These are phyloP conservation scores for Staphylotrichum tortipilum DNA, from an alignment of 495 filamentous ascomycete genomes.

Conservation along the genomic window DNA sequence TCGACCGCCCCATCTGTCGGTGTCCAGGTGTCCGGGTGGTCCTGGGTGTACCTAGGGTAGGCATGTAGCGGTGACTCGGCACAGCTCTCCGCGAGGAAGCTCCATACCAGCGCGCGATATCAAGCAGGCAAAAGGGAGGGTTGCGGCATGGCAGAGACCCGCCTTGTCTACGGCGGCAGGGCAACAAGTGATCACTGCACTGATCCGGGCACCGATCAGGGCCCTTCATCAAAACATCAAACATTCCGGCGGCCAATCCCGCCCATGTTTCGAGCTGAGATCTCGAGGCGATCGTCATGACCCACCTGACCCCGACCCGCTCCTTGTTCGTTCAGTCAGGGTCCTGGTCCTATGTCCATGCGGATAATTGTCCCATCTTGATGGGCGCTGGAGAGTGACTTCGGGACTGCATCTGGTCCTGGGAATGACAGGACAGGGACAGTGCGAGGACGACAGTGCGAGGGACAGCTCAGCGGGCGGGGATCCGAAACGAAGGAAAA, in stretches of 20 bases:
- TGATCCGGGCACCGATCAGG: background rate
- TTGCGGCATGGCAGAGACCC: too few relatives aligned
- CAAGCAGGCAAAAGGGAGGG: too few relatives aligned
- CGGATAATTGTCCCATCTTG: background rate
- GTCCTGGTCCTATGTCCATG: background rate
- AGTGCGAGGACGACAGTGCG: background rate
- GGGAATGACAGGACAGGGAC: background rate
- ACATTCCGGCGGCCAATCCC: background rate
- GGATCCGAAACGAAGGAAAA: background rate
- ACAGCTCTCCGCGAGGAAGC: too few relatives aligned
- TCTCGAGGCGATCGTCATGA: background rate
- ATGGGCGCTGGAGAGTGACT: too few relatives aligned
- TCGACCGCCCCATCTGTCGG: too few relatives aligned
- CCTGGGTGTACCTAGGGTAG: too few relatives aligned
- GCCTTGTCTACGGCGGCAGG: too few relatives aligned
- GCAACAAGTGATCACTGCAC: too few relatives aligned
- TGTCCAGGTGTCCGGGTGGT: too few relatives aligned
- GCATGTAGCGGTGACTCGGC: too few relatives aligned
- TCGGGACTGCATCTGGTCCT: background rate
- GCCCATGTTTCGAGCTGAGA: background rate
- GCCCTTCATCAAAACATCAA: slow-evolving; percentile 5
- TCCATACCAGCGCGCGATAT: too few relatives aligned
- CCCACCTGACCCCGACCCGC: background rate
- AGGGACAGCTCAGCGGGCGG: too few relatives aligned
- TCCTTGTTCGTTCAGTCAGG: slow-evolving; percentile 3